A percentile compares a stretch with the other conserved stretches of the same genome.
Conservation (phyloP, 1,139 yeast species). For the Debaryomycetaceae sp. region DNA sequence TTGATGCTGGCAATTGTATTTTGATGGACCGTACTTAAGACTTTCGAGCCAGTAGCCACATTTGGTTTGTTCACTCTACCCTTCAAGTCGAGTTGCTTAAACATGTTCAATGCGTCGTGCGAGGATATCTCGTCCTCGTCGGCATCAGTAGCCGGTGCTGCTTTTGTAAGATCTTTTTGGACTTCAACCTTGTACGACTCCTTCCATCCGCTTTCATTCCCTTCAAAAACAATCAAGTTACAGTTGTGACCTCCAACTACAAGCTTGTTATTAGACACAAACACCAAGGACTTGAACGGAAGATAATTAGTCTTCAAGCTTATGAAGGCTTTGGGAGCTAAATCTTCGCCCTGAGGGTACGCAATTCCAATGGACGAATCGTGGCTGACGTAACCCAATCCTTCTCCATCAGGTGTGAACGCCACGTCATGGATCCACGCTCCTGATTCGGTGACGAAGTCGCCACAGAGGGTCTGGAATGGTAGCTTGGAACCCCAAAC, state of each 20-base stretch:
- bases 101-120: constrained; percentile 89
- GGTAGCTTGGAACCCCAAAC: constrained; percentile 96
- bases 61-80: constrained; percentile 61
- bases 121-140: constrained; percentile 60
- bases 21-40: constrained; percentile 79
- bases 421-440: constrained; percentile 93
- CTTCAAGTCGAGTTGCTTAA: constrained; percentile 91
- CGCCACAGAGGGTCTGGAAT: constrained; percentile 90
- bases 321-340: constrained; percentile 39
- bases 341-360: constrained; percentile 72
- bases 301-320: constrained; percentile 67
- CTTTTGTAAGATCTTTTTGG: constrained; percentile 43
- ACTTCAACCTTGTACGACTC: constrained; percentile 62
- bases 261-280: constrained; percentile 61
- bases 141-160: constrained; percentile 23
- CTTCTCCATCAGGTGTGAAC: constrained; percentile 78
- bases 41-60: constrained; percentile 36
- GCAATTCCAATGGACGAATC: constrained; percentile 75
- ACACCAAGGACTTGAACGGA: constrained; percentile 77
- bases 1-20: constrained; percentile 81
- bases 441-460: constrained; percentile 69
- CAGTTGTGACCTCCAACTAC: constrained; percentile 93
- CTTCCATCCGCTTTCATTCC: constrained; percentile 66
- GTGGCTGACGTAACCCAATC: constrained; percentile 75
- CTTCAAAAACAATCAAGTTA: constrained; percentile 82